Conservation (phyloP, 78 protist genomes). For the Dictyostelium firmibasis region DNA sequence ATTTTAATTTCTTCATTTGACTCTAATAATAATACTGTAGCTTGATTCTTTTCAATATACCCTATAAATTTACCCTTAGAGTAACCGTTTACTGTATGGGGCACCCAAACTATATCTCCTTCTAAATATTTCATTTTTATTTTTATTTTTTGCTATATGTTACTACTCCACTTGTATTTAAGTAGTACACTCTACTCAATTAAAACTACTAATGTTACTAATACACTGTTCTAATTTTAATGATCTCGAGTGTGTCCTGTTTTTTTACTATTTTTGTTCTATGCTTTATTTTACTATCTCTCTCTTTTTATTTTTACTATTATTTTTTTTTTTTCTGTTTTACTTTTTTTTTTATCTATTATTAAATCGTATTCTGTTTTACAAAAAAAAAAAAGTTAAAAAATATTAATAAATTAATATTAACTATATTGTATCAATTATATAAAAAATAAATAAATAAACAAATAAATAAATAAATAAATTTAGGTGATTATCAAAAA, state of each 20-base stretch:
- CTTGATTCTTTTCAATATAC: not conserved
- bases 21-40: not conserved
- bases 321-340: not conserved
- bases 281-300: not conserved
- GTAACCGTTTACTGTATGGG: conserved; percentile 11
- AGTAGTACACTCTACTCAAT: not conserved
- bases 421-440: not conserved
- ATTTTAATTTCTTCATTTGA: conserved; percentile 15
- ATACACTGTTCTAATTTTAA: not conserved
- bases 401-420: not conserved
- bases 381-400: not conserved
- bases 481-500: not conserved
- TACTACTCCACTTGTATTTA: not conserved
- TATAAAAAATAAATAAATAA: not conserved
- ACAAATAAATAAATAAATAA: not conserved
- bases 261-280: not conserved
- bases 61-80: not conserved
- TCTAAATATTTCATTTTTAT: conserved; percentile 10
- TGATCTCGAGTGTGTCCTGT: not conserved
- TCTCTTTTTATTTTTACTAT: not conserved
- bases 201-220: not conserved
- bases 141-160: not conserved
- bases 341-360: not conserved
- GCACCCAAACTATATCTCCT: conserved; percentile 30
- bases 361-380: not conserved